These are phyloP conservation scores for Eugenia klotzschiana DNA, from an alignment of 441 rosid species.

Conservation along the genomic window DNA sequence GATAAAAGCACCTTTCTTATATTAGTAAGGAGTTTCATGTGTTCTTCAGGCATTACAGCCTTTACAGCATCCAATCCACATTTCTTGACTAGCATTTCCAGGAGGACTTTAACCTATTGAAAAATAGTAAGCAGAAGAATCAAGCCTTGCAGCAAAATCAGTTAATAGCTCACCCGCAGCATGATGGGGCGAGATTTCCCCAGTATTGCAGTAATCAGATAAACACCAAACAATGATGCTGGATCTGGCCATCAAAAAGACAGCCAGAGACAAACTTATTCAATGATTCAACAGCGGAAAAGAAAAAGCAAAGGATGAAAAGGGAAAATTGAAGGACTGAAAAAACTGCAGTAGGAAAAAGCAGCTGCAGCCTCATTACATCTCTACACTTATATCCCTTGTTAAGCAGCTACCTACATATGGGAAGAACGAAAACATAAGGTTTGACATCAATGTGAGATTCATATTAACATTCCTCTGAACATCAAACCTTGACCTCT, in stretches of 20 bases:
- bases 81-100: constrained; percentile 91
- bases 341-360: neutral
- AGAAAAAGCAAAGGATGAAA: neutral
- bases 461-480: neutral
- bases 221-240: neutral
- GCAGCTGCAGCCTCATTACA: neutral
- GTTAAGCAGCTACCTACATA: neutral
- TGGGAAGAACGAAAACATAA: neutral
- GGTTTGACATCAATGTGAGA: neutral
- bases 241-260: neutral
- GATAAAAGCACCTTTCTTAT: constrained; percentile 61
- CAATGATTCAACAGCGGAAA: neutral
- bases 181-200: neutral
- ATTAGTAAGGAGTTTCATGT: constrained; percentile 83
- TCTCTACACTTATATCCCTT: neutral
- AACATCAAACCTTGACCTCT: neutral
- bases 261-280: neutral
- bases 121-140: neutral
- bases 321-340: neutral
- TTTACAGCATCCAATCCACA: constrained; percentile 90
- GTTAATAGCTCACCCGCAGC: neutral
- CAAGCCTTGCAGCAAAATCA: neutral
- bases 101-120: constrained; percentile 66
- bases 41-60: constrained; percentile 94
- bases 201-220: neutral